Conservation (phyloP, 768 basidiomycete genomes). For the Suillus hirtellus region DNA sequence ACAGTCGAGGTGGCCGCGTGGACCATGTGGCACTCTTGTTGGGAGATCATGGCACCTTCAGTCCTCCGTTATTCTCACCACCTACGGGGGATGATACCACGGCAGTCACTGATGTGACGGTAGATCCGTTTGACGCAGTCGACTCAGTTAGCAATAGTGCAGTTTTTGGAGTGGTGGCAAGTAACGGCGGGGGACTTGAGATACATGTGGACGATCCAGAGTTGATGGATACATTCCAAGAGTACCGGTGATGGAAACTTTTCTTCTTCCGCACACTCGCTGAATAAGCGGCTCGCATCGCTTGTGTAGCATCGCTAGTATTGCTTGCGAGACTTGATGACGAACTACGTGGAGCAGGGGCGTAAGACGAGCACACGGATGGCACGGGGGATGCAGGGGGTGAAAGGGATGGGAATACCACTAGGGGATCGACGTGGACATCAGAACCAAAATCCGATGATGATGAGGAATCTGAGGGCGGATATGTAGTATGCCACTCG, state of each 20-base stretch:
- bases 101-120: constrained; percentile 6
- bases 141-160: constrained; percentile 9
- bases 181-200: constrained; percentile 9
- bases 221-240: constrained; percentile 30
- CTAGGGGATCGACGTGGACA: constrained; percentile 12
- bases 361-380: constrained; percentile 30
- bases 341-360: constrained; percentile 28
- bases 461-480: constrained; percentile 30
- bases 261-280: constrained; percentile 35
- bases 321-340: constrained; percentile 29
- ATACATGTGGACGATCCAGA: constrained; percentile 25
- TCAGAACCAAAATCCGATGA: constrained; percentile 32
- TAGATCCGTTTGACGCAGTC: constrained; percentile 11
- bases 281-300: constrained; percentile 34
- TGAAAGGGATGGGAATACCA: constrained; percentile 20
- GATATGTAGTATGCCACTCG: constrained; percentile 28
- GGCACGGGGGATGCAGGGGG: constrained; percentile 31
- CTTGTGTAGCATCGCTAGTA: constrained; percentile 25
- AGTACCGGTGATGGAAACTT: constrained; percentile 31
- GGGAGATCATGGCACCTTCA: neutral
- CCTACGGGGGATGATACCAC: neutral
- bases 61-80: neutral
- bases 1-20: neutral
- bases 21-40: neutral
- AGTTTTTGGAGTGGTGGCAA: constrained; percentile 22